Evolutionary conservation across 768 basidiomycete genomes (phyloP).

Genomic region (Russula abietina): DNA sequence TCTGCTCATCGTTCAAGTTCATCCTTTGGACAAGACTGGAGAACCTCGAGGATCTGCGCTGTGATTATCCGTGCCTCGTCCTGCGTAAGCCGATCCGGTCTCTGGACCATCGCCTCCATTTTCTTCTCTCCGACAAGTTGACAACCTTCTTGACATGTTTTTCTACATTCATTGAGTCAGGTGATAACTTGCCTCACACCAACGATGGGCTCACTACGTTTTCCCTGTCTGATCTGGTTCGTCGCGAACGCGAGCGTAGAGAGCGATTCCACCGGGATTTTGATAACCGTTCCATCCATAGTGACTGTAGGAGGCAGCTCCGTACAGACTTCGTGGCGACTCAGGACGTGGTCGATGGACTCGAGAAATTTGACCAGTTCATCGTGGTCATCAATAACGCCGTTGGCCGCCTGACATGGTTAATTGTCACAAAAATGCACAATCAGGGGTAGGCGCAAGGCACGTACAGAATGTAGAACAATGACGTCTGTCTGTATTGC

Average conservation of each 20-base stretch:
- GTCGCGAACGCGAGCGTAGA: not conserved
- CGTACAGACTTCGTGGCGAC: too few relatives aligned
- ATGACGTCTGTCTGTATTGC: not conserved
- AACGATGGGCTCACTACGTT: not conserved
- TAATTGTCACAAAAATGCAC: not conserved
- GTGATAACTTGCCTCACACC: not conserved
- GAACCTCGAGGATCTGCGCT: not conserved
- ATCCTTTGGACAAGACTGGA: not conserved
- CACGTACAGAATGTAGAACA: not conserved
- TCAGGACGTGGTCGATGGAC: too few relatives aligned
- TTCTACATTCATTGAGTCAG: not conserved
- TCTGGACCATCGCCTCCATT: too few relatives aligned
- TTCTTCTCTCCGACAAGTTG: too few relatives aligned
- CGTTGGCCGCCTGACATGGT: not conserved
- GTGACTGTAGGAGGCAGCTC: too few relatives aligned
- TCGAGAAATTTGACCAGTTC: not conserved
- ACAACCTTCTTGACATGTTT: too few relatives aligned
- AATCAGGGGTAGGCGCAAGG: not conserved
- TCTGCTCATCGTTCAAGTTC: too few relatives aligned
- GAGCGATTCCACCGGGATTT: not conserved
- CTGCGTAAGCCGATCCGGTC: not conserved
- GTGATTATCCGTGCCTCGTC: not conserved
- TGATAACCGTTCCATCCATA: not conserved
- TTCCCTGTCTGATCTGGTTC: not conserved
- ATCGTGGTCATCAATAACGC: not conserved